These are phyloP conservation scores for Verticillium tricorpus DNA, from an alignment of 2,329 filamentous ascomycete species.

Conservation along the genomic window DNA sequence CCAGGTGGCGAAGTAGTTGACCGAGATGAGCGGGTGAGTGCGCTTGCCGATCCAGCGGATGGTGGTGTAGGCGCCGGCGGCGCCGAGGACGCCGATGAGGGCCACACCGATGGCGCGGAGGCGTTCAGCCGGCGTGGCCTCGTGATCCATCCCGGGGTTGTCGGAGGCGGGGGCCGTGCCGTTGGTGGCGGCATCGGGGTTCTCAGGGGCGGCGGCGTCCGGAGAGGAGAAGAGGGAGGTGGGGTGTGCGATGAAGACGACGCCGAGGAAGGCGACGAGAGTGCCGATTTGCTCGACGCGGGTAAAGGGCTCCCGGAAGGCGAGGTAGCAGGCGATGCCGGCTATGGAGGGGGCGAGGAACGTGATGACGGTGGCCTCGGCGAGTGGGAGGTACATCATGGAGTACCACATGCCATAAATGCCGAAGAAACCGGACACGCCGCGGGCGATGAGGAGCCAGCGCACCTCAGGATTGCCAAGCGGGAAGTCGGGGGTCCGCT, in stretches of 20 bases:
- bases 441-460: conserved; percentile 62
- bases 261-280: conserved; percentile 69
- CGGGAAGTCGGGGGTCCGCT: conserved; percentile 62
- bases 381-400: conserved; percentile 72
- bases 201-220: neutral
- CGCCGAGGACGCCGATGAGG: conserved; percentile 72
- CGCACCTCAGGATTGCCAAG: conserved; percentile 65
- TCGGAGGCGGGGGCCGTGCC: conserved; percentile 7
- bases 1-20: conserved; percentile 76
- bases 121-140: conserved; percentile 57
- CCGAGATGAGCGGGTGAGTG: conserved; percentile 76
- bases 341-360: conserved; percentile 78
- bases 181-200: conserved; percentile 8
- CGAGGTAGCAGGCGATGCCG: conserved; percentile 73
- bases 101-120: conserved; percentile 66
- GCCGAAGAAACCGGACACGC: conserved; percentile 68
- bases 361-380: conserved; percentile 85
- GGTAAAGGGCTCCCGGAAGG: conserved; percentile 74
- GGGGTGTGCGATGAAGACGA: conserved; percentile 78
- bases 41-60: conserved; percentile 77
- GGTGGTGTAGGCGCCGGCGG: conserved; percentile 67
- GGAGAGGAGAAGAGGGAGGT: conserved; percentile 43
- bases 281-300: conserved; percentile 72
- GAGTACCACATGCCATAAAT: conserved; percentile 70
- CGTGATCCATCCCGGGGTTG: conserved; percentile 25